phyloP scores from a whole-genome alignment of 495 filamentous ascomycete genomes.

The Podospora fimiseda region DNA sequence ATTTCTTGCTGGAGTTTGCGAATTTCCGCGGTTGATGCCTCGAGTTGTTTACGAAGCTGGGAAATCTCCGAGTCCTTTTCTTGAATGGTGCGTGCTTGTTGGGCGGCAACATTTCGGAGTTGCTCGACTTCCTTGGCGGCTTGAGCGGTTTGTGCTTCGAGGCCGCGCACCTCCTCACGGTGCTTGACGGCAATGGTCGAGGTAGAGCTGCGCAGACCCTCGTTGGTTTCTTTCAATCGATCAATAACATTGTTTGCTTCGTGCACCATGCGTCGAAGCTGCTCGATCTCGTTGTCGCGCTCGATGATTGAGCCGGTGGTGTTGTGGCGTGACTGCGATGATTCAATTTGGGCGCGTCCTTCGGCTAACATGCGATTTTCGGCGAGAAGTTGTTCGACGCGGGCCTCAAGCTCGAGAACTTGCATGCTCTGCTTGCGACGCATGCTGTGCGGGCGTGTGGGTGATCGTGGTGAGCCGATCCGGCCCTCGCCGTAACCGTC shows the following conservation, averaged over 20 bases:
- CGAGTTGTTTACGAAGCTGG: conserved; percentile 68
- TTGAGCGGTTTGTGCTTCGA: conserved; percentile 51
- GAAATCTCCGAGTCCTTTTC: conserved; percentile 76
- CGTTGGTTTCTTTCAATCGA: conserved; percentile 65
- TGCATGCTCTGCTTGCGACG: conserved; percentile 95
- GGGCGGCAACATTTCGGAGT: conserved; percentile 46
- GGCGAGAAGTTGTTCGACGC: conserved; percentile 69
- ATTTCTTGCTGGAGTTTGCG: conserved; percentile 78
- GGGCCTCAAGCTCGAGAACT: conserved; percentile 71
- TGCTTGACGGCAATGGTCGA: conserved; percentile 67
- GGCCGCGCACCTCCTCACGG: conserved; percentile 51
- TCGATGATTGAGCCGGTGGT: conserved; percentile 48
- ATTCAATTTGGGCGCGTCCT: conserved; percentile 62
- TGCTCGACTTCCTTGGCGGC: conserved; percentile 59
- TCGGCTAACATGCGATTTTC: conserved; percentile 75
- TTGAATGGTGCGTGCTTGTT: conserved; percentile 59
- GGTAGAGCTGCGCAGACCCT: conserved; percentile 69
- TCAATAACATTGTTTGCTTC: conserved; percentile 77
- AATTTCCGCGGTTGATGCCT: conserved; percentile 70
- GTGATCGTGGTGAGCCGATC: conserved; percentile 79
- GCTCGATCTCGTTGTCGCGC: conserved; percentile 72
- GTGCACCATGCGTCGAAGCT: conserved; percentile 67
- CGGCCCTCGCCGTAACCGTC: conserved; percentile 93
- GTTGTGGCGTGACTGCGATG: conserved; percentile 33
- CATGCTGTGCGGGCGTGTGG: conserved; percentile 91